Evolutionary conservation across 2,329 filamentous ascomycete genomes (phyloP), one percentile per base, ranked within the genome.

Genomic region (Ceratocystis albifundus): DNA sequence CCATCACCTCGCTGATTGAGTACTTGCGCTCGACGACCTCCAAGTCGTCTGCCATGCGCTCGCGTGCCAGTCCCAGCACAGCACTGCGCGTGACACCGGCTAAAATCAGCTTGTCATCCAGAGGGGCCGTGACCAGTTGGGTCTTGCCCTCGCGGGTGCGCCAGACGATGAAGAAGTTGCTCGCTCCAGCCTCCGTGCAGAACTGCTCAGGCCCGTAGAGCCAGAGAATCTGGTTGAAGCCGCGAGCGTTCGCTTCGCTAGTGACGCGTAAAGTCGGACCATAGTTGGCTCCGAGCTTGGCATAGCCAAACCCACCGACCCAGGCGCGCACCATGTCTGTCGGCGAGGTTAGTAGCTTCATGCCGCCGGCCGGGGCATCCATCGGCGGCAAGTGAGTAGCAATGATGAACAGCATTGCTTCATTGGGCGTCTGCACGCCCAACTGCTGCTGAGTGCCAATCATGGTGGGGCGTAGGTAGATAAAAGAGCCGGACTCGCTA

Each of bases 271-370:
- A 80, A 22, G 84, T 87, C 20, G 92, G 92, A 0, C 92, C 92
- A 75, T 96, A 96, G 80, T 96, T 96, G 69, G 92, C 92, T 65
- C 92, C 92, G 44, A 96, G 84, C 77, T 96, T 96, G 68, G 91
- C 90, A 73, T 88, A 92, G 0, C 92, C 92, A 74, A 95, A 96
- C 8, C 93, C 92, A 69, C 92, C 92, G 22, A 90, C 90, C 92
- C 92, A 96, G 12, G 92, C 91, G 70, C 92, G 87, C 67, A 96
- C 86, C 79, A 87, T 89, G 75, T 96, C 89, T 70, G 92, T 85
- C 66, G 84, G 83, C 59, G 84, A 89, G 0, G 91, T 93, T 73
- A 93, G 83, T 59, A 96, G 83, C 71, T 83, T 87, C 80, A 95
- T 81, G 70, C 84, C 84, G 44, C 80, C 81, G 0, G 74, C 70